Evolutionary conservation across 2,329 filamentous ascomycete species (phyloP).

Genomic region (Knoxdaviesia capensis): DNA sequence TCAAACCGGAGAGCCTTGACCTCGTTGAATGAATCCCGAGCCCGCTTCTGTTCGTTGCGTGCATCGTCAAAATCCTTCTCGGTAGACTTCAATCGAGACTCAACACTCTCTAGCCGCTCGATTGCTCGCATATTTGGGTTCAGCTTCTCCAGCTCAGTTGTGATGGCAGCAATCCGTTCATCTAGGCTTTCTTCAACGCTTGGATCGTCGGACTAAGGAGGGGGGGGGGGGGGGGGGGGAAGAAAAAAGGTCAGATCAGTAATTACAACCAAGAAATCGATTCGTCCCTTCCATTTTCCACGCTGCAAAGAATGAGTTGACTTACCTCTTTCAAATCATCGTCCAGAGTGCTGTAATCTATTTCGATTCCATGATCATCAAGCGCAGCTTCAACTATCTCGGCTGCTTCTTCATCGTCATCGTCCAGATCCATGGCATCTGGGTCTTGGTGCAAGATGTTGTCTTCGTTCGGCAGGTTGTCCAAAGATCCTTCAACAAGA

Average conservation of each 20-base stretch:
- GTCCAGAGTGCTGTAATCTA: conserved; percentile 66
- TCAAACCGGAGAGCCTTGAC: conserved; percentile 70
- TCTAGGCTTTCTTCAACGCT: conserved; percentile 56
- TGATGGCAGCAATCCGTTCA: conserved; percentile 56
- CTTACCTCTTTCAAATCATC: conserved; percentile 63
- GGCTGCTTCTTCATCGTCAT: conserved; percentile 32
- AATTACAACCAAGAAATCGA: not conserved
- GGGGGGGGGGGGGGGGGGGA: too few species aligned
- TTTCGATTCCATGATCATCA: conserved; percentile 78
- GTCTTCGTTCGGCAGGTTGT: conserved; percentile 75
- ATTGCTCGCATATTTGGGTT: conserved; percentile 93
- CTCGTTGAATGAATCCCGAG: conserved; percentile 66
- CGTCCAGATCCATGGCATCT: conserved; percentile 87
- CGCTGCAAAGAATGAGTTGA: conserved; percentile 5
- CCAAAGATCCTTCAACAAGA: conserved; percentile 55
- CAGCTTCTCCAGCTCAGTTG: conserved; percentile 72
- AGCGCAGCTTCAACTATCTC: conserved; percentile 43
- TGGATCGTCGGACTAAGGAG: conserved; percentile 40
- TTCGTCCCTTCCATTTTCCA: not conserved
- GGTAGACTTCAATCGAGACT: conserved; percentile 61
- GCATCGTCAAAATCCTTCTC: conserved; percentile 83
- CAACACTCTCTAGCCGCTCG: conserved; percentile 73
- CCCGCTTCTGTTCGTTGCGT: conserved; percentile 49
- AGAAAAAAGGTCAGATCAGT: not conserved
- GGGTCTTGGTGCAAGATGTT: conserved; percentile 49